A percentile compares a stretch with the other conserved stretches of the same genome.
Evolutionary conservation across 805 yeast species (phyloP).

Genomic region (Candida namnaoensis): DNA sequence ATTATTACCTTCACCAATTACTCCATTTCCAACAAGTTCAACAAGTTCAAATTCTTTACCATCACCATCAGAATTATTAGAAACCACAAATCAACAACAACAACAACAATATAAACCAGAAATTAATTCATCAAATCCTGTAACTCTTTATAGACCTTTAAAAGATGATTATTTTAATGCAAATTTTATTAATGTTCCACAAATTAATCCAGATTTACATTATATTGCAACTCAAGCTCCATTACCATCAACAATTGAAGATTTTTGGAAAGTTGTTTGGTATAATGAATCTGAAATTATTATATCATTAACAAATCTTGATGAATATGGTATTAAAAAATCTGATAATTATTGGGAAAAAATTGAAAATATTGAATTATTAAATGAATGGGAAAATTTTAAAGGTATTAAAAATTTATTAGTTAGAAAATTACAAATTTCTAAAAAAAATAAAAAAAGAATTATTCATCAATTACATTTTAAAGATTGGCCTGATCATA

Average conservation of each 20-base stretch:
- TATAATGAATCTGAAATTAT: conserved; percentile 60
- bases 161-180: conserved; percentile 75
- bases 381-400: conserved; percentile 19
- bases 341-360: conserved; percentile 80
- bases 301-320: conserved; percentile 66
- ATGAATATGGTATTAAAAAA: conserved; percentile 67
- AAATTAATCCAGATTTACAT: conserved; percentile 26
- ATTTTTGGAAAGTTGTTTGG: conserved; percentile 82
- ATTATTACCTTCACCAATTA: conserved; percentile 22
- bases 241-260: conserved; percentile 62
- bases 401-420: conserved; percentile 22
- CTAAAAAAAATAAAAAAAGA: conserved; percentile 19
- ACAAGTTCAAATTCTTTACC: conserved; percentile 20
- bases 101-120: not conserved
- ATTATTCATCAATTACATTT: conserved; percentile 66
- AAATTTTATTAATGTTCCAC: conserved; percentile 47
- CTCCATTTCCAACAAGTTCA: conserved; percentile 3
- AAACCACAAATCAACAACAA: not conserved
- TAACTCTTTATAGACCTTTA: conserved; percentile 22
- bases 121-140: not conserved
- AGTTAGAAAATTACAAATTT: conserved; percentile 17
- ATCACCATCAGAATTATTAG: conserved; percentile 5
- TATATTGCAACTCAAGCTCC: conserved; percentile 95
- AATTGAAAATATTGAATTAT: conserved; percentile 30
- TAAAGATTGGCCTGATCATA: conserved; percentile 79